These are phyloP conservation scores for Colletotrichum chrysophilum DNA, from an alignment of 2,329 filamentous ascomycete genomes.

Conservation along the genomic window DNA sequence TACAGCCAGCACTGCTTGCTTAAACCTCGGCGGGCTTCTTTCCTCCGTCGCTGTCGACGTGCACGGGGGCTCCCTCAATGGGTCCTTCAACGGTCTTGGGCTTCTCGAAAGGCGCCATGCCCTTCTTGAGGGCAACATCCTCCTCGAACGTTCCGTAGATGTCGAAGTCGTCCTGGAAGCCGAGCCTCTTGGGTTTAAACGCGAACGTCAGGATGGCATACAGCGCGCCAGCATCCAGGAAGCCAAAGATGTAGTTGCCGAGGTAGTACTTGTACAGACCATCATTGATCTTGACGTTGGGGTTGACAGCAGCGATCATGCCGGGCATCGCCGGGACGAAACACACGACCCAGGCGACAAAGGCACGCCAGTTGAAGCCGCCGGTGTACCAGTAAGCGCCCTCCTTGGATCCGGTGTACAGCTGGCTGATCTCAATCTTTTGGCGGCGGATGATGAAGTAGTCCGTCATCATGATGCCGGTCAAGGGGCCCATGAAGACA, in stretches of 20 bases:
- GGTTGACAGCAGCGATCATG: conserved; percentile 27
- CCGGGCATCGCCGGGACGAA: conserved; percentile 33
- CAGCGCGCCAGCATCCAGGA: conserved; percentile 11
- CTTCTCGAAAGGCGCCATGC: conserved; percentile 17
- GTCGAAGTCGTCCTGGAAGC: conserved; percentile 14
- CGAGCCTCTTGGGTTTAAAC: conserved; percentile 15
- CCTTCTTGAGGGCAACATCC: conserved; percentile 10
- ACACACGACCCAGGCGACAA: conserved; percentile 34
- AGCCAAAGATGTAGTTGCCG: conserved; percentile 23
- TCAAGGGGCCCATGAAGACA: conserved; percentile 32
- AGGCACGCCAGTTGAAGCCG: conserved; percentile 40
- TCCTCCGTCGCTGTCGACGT: not conserved
- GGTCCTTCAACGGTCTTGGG: not conserved
- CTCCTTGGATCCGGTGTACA: conserved; percentile 36
- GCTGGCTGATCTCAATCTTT: conserved; percentile 39
- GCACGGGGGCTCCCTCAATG: not conserved
- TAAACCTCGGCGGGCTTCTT: not conserved
- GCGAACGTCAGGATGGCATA: conserved; percentile 13
- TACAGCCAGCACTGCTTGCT: not conserved
- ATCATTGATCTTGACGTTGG: conserved; percentile 11
- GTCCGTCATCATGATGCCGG: conserved; percentile 33
- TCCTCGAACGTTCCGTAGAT: conserved; percentile 22
- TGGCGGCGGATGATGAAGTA: conserved; percentile 36
- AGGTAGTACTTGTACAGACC: conserved; percentile 27
- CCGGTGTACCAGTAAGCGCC: conserved; percentile 42